These are phyloP conservation scores for Aspergillus oerlinghausenensis DNA, from an alignment of 2,329 filamentous ascomycete genomes.

Conservation along the genomic window DNA sequence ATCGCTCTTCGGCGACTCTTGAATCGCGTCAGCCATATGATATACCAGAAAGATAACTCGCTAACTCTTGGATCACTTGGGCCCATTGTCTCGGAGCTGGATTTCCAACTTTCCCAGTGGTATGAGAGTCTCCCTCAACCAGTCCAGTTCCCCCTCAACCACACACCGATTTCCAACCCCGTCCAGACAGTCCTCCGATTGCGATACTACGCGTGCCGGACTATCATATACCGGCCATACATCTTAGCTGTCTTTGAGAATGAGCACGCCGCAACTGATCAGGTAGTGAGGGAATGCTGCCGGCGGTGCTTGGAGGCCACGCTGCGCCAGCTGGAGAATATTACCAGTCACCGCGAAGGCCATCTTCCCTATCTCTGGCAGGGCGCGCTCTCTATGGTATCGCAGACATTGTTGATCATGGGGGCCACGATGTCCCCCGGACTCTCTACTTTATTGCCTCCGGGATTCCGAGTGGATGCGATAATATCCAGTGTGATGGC, in stretches of 20 bases:
- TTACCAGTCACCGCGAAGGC: conserved; percentile 72
- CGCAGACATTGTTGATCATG: conserved; percentile 77
- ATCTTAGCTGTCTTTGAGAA: conserved; percentile 76
- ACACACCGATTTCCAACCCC: conserved; percentile 63
- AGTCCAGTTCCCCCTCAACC: conserved; percentile 71
- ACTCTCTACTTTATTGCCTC: conserved; percentile 61
- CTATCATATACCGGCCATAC: conserved; percentile 81
- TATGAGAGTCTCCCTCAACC: conserved; percentile 71
- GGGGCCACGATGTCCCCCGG: conserved; percentile 75
- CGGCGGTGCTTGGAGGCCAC: conserved; percentile 77
- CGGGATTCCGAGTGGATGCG: conserved; percentile 57
- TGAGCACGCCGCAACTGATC: conserved; percentile 66
- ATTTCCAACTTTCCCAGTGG: conserved; percentile 80
- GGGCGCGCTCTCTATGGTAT: conserved; percentile 76
- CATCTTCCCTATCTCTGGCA: conserved; percentile 86
- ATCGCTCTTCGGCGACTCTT: conserved; percentile 73
- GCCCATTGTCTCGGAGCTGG: conserved; percentile 72
- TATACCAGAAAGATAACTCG: conserved; percentile 70
- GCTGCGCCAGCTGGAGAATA: conserved; percentile 72
- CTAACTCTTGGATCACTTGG: conserved; percentile 69
- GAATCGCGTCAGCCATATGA: conserved; percentile 73
- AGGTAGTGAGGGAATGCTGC: conserved; percentile 70
- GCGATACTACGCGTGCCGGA: conserved; percentile 79
- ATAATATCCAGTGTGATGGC: conserved; percentile 74
- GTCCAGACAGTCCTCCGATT: conserved; percentile 75